Evolutionary conservation across 805 yeast species (phyloP), one percentile per base, ranked within the genome.

Genomic region (Yamadazyma scolyti): DNA sequence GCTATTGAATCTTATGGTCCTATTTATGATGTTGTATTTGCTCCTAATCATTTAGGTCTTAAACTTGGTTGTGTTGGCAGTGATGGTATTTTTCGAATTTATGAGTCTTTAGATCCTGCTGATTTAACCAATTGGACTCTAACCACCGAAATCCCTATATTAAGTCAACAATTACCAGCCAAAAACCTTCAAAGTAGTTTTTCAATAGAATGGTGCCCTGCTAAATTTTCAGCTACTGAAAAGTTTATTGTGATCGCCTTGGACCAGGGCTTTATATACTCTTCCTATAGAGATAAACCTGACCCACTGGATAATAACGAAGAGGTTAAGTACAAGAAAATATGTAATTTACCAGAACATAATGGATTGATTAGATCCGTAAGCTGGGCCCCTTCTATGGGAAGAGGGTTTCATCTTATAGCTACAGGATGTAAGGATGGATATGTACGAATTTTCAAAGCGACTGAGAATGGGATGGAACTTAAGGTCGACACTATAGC

Each of bases 361-460:
- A 71, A 75, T 32, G 96, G 95, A 2, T 68, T 90, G 23, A 86
- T 90, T 20, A 68, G 97, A 48, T 82, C 88, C 11, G 86, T 89
- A 4, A 72, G 89, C 18, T 90, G 98, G 98, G 97, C 97, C 0
- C 96, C 97, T 3, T 77, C 94, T 0, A 85, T 89, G 82, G 97
- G 97, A 2, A 68, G 96, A 44, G 77, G 81, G 41, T 85, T 77
- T 53, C 95, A 90, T 46, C 63, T 89, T 28, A 68, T 93, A 25
- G 97, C 99, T 1, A 90, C 97, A 0, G 97, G 94, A 4, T 88
- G 96, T 53, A 88, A 88, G 54, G 99, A 93, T 54, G 98, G 97
- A 1, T 77, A 68, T 48, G 88, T 93, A 8, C 73, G 97, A 31
- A 80, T 93, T 3, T 90, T 81, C 68, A 85, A 83, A 54, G 65